Evolutionary conservation across 768 basidiomycete species (phyloP).

Genomic region (Phlebiopsis flavidoalba): DNA sequence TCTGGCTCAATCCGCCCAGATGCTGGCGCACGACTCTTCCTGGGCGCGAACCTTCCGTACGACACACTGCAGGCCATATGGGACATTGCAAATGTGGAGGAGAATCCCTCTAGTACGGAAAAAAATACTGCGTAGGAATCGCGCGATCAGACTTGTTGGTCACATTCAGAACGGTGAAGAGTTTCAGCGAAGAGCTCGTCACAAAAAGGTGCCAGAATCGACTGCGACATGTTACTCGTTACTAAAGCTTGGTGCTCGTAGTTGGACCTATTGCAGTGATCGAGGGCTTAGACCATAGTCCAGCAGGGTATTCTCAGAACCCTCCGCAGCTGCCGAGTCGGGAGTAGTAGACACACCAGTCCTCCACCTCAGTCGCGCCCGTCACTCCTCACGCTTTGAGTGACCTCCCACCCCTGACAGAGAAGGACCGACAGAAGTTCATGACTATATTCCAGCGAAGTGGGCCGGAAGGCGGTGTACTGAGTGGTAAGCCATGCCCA

Average conservation of each 20-base stretch:
- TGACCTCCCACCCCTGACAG: slow-evolving; percentile 28
- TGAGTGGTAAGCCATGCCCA: slow-evolving; percentile 44
- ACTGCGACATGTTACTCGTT: slow-evolving; percentile 1
- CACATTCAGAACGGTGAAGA: slow-evolving; percentile 54
- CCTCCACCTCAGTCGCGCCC: background rate
- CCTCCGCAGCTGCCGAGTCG: background rate
- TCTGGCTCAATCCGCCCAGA: slow-evolving; percentile 44
- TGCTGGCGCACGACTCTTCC: slow-evolving; percentile 55
- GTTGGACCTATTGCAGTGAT: slow-evolving; percentile 51
- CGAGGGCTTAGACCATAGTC: slow-evolving; percentile 16
- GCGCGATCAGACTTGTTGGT: slow-evolving; percentile 60
- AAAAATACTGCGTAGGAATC: slow-evolving; percentile 47
- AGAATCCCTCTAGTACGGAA: slow-evolving; percentile 51
- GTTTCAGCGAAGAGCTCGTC: slow-evolving; percentile 35
- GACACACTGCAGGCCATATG: slow-evolving; percentile 55
- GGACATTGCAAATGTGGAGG: slow-evolving; percentile 57
- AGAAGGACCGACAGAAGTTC: slow-evolving; percentile 52
- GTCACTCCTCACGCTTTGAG: background rate
- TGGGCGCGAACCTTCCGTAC: slow-evolving; percentile 48
- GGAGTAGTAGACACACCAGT: background rate
- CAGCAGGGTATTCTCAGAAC: background rate
- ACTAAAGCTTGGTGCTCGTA: slow-evolving; percentile 17
- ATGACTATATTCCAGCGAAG: slow-evolving; percentile 45
- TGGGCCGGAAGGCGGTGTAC: slow-evolving; percentile 46
- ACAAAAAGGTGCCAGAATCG: slow-evolving; percentile 36